Evolutionary conservation across 208 protist species (phyloP).

Genomic region (Crithidia bombi): DNA sequence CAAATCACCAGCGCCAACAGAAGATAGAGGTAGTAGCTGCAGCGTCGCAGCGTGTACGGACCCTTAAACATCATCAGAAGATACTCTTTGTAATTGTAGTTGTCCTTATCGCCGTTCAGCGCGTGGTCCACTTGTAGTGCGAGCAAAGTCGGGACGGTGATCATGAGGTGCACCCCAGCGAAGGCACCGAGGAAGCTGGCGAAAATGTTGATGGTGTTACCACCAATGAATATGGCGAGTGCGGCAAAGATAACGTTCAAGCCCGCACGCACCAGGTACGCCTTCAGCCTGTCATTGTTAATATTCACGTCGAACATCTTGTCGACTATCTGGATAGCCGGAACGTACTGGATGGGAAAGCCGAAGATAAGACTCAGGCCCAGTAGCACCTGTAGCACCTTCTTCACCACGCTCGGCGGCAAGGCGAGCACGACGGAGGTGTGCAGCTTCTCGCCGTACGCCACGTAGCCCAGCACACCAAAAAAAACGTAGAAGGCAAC

Average conservation of each 20-base stretch:
- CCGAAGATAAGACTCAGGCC: slow-evolving; percentile 75
- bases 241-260: slow-evolving; percentile 64
- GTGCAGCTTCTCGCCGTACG: slow-evolving; percentile 65
- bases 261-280: slow-evolving; percentile 46
- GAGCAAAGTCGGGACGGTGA: slow-evolving; percentile 72
- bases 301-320: slow-evolving; percentile 53
- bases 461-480: slow-evolving; percentile 72
- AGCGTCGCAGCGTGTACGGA: slow-evolving; percentile 39
- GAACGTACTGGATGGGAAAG: slow-evolving; percentile 82
- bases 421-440: slow-evolving; percentile 79
- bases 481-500: slow-evolving; percentile 70
- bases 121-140: slow-evolving; percentile 55
- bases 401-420: slow-evolving; percentile 47
- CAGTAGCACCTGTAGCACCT: slow-evolving; percentile 54
- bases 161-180: slow-evolving; percentile 81
- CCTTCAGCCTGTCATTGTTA: slow-evolving; percentile 29
- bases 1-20: slow-evolving; percentile 52
- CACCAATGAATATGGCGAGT: slow-evolving; percentile 61
- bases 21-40: slow-evolving; percentile 57
- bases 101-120: slow-evolving; percentile 34
- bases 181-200: slow-evolving; percentile 84
- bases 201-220: slow-evolving; percentile 76
- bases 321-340: slow-evolving; percentile 85
- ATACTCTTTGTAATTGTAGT: slow-evolving; percentile 42
- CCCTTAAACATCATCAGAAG: slow-evolving; percentile 48